These are phyloP conservation scores for Calocybe indica DNA, from an alignment of 768 basidiomycete species.

Conservation along the genomic window DNA sequence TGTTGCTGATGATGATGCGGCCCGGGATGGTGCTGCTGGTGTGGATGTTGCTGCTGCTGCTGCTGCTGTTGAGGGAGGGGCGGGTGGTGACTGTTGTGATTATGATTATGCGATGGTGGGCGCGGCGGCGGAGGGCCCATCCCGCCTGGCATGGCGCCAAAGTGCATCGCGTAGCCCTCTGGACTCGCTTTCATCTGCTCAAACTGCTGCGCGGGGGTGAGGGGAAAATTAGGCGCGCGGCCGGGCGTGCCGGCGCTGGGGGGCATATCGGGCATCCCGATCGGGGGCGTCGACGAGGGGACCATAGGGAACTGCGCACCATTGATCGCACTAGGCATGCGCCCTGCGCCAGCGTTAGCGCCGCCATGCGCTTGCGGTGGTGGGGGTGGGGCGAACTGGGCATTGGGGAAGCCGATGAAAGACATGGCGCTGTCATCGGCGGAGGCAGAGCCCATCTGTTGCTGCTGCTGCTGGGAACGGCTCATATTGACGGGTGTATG, in stretches of 20 bases:
- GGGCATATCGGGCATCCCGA: constrained; percentile 35
- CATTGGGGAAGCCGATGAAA: constrained; percentile 35
- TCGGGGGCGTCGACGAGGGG: constrained; percentile 43
- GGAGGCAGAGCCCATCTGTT: constrained; percentile 13
- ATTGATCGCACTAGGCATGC: constrained; percentile 24
- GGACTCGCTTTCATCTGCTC: constrained; percentile 40
- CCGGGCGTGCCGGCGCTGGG: constrained; percentile 28
- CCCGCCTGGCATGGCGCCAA: constrained; percentile 25
- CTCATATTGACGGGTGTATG: constrained; percentile 26
- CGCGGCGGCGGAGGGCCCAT: constrained; percentile 17
- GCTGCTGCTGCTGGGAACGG: too few relatives aligned
- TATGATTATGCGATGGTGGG: constrained; percentile 33
- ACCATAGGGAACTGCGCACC: constrained; percentile 35
- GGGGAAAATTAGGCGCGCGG: constrained; percentile 38
- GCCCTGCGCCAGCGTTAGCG: too few relatives aligned
- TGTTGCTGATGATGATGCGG: constrained; percentile 23
- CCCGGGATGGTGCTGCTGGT: neutral
- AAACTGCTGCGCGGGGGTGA: constrained; percentile 61
- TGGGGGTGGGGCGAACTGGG: constrained; percentile 24
- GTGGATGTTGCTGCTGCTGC: constrained; percentile 13
- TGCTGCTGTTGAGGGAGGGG: constrained; percentile 24
- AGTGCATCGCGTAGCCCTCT: constrained; percentile 23
- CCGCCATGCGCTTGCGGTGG: constrained; percentile 12
- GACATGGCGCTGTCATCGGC: constrained; percentile 37
- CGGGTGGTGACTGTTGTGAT: constrained; percentile 17